Percentiles rank a stretch among this genome's conserved stretches.
These are phyloP conservation scores for Diaporthe sp. DNA, from an alignment of 2,329 filamentous ascomycete genomes.

Conservation along the genomic window DNA sequence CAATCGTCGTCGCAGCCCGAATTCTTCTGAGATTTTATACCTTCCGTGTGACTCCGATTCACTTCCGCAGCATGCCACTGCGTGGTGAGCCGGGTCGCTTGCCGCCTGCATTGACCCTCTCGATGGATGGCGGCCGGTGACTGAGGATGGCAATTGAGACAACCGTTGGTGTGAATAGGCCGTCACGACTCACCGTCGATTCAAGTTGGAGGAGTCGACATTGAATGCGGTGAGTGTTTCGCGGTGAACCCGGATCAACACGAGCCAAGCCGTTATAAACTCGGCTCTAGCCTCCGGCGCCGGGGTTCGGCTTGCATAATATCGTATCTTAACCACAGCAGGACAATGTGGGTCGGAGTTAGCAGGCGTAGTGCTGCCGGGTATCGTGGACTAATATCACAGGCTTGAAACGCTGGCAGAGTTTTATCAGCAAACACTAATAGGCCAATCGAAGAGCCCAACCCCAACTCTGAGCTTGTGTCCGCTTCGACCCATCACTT, in stretches of 20 bases:
- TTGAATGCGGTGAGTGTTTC: slow-evolving; percentile 24
- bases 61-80: slow-evolving; percentile 23
- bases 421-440: slow-evolving; percentile 32
- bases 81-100: slow-evolving; percentile 1
- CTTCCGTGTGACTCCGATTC: neutral
- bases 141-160: neutral
- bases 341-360: slow-evolving; percentile 29
- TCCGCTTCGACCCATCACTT: neutral
- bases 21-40: neutral
- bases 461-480: slow-evolving; percentile 25
- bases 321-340: slow-evolving; percentile 18
- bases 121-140: neutral
- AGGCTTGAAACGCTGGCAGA: slow-evolving; percentile 20
- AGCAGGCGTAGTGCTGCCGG: slow-evolving; percentile 16
- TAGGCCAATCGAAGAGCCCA: slow-evolving; percentile 2
- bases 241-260: slow-evolving; percentile 16
- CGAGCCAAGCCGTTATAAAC: slow-evolving; percentile 30
- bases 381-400: slow-evolving; percentile 24
- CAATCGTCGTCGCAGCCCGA: neutral
- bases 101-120: slow-evolving; percentile 26
- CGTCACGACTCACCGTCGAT: neutral
- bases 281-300: slow-evolving; percentile 24
- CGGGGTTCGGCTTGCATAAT: slow-evolving; percentile 31
- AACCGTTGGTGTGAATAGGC: neutral
- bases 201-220: neutral